phyloP scores from a whole-genome alignment of 2,329 filamentous ascomycete genomes.

The Verruconis gallopava region DNA sequence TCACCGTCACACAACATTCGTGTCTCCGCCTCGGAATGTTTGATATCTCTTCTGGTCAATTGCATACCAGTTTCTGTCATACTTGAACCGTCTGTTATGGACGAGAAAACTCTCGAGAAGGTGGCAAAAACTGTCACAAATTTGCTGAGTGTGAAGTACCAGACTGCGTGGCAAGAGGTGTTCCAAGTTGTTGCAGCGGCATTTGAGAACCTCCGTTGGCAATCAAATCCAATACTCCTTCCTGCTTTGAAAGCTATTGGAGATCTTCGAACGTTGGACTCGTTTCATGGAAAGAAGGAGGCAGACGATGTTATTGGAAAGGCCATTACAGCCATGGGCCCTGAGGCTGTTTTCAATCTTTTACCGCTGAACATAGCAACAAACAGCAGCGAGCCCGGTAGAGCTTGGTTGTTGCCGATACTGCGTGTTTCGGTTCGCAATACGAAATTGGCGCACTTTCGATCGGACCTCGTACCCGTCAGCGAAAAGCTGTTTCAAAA shows the following conservation, averaged over 20 bases:
- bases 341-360: slow-evolving; percentile 66
- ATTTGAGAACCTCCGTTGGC: slow-evolving; percentile 79
- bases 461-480: slow-evolving; percentile 70
- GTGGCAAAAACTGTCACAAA: slow-evolving; percentile 60
- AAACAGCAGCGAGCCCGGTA: slow-evolving; percentile 50
- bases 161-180: slow-evolving; percentile 87
- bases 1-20: slow-evolving; percentile 88
- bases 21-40: slow-evolving; percentile 84
- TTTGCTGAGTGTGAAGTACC: slow-evolving; percentile 78
- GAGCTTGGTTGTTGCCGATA: slow-evolving; percentile 90
- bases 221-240: slow-evolving; percentile 62
- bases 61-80: slow-evolving; percentile 76
- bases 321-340: slow-evolving; percentile 81
- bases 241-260: slow-evolving; percentile 68
- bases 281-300: slow-evolving; percentile 88
- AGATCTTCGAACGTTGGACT: slow-evolving; percentile 74
- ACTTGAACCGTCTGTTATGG: slow-evolving; percentile 78
- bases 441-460: slow-evolving; percentile 76
- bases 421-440: slow-evolving; percentile 84
- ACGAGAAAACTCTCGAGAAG: slow-evolving; percentile 80
- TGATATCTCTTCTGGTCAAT: slow-evolving; percentile 85
- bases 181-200: slow-evolving; percentile 80
- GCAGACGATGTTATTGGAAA: slow-evolving; percentile 82
- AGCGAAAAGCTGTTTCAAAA: slow-evolving; percentile 84
- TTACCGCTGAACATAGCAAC: slow-evolving; percentile 69